Evolutionary conservation across 352 stramenopile species (phyloP), one percentile per base, ranked within the genome.

Genomic region (Phytophthora pistaciae): DNA sequence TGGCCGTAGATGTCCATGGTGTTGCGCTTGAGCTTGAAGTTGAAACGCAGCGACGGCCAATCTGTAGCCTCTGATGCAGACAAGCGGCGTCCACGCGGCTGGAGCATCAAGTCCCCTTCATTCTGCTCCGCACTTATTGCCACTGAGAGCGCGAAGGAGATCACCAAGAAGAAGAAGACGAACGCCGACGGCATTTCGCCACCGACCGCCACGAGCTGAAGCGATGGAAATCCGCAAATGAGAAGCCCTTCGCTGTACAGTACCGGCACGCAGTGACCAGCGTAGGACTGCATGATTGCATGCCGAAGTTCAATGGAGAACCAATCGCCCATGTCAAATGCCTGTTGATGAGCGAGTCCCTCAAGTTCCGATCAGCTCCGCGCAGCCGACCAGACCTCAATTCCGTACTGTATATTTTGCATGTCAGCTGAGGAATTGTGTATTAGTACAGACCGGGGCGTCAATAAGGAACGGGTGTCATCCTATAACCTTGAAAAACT

Each of bases 11-110:
- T 52, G 44, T 25, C 23, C n/a, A 52, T 52, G 44, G 44, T 25
- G 44, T 20, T 27, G n/a, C 44, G 44, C 44, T 52, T 52, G n/a
- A 52, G n/a, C n/a, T 52, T 52, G 44, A 52, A 52, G 44, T 52
- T 3, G n/a, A 52, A 52, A 16, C 18, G 44, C 44, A 52, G 10
- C n/a, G 44, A 52, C 13, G 44, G 44, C 44, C 44, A 52, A 10
- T 21, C 36, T 5, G 10, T 42, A 16, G 36, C 3, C 13, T 42
- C 36, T 13, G 11, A 14, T 42, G 10, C 36, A 16, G 10, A 42
- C 36, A 18, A 42, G 36, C 36, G 14, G 9, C 8, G 9, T 9
- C 9, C 14, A 6, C 36, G 10, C 10, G 36, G 3, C 36, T 42
- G 36, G 18, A 42, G 11, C 13, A 16, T 18, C 13, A 6, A 42